A percentile compares a stretch with the other conserved stretches of the same genome.
Conservation (phyloP, 129 eudicot genomes). For the Flaveria linearis region DNA sequence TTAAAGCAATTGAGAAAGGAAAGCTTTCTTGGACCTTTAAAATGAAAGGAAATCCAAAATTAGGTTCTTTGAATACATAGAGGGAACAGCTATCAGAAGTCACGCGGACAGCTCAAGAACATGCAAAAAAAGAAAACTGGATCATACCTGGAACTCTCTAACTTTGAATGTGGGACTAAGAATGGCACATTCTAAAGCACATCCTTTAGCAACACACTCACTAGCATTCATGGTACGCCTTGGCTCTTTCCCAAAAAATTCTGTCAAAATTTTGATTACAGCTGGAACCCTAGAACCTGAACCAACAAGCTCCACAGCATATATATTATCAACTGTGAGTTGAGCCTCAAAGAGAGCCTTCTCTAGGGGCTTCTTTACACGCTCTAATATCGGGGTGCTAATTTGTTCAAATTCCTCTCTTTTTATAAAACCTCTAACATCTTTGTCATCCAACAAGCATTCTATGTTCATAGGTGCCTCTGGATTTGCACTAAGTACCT, state of each 20-base stretch:
- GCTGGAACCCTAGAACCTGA: constrained; percentile 95
- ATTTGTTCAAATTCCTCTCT: constrained; percentile 89
- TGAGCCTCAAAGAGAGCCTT: constrained; percentile 85
- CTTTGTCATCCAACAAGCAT: constrained; percentile 87
- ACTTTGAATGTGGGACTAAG: constrained; percentile 94
- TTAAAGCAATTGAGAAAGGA: constrained; percentile 75
- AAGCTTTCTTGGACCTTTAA: constrained; percentile 87
- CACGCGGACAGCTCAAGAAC: background rate
- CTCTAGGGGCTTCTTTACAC: constrained; percentile 84
- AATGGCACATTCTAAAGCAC: constrained; percentile 87
- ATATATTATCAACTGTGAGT: constrained; percentile 57
- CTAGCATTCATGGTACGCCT: constrained; percentile 97
- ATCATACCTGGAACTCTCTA: constrained; percentile 73
- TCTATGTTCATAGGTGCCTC: constrained; percentile 96
- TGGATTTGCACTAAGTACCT: constrained; percentile 93
- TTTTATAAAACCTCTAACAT: constrained; percentile 78
- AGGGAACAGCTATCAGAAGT: background rate
- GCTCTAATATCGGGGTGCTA: constrained; percentile 77
- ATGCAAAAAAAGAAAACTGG: background rate
- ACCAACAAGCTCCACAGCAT: constrained; percentile 94
- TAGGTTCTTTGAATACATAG: background rate
- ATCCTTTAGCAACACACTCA: constrained; percentile 90
- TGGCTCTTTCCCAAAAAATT: constrained; percentile 90
- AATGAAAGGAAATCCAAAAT: constrained; percentile 1
- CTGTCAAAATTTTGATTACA: constrained; percentile 70